A percentile compares a stretch with the other conserved stretches of the same genome.
These are phyloP conservation scores for Dactylellina parvicollis DNA, from an alignment of 2,329 filamentous ascomycete genomes.

Conservation along the genomic window DNA sequence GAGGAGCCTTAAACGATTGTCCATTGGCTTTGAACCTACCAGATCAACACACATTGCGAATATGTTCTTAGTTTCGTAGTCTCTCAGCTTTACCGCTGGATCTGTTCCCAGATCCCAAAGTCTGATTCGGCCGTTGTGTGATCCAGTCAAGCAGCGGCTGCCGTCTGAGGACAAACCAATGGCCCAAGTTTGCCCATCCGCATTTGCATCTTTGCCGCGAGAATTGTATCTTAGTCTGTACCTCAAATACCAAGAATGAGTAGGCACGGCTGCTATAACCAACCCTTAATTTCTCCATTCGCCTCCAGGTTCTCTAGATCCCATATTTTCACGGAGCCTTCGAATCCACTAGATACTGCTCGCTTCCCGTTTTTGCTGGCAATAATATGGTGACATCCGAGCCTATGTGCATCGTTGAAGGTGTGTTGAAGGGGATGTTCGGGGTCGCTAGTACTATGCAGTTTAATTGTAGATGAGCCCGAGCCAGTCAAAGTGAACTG, in stretches of 20 bases:
- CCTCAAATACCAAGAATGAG: not conserved
- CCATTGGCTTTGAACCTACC: slow-evolving; percentile 61
- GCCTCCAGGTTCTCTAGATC: slow-evolving; percentile 67
- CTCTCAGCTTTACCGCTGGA: slow-evolving; percentile 72
- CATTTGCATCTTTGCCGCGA: slow-evolving; percentile 18
- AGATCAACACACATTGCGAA: slow-evolving; percentile 91
- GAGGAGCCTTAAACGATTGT: slow-evolving; percentile 12
- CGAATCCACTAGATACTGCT: slow-evolving; percentile 87
- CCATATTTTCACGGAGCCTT: slow-evolving; percentile 89
- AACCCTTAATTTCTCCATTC: slow-evolving; percentile 69
- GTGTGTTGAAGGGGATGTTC: slow-evolving; percentile 82
- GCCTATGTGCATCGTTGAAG: slow-evolving; percentile 79
- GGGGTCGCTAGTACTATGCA: slow-evolving; percentile 77
- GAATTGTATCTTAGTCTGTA: not conserved
- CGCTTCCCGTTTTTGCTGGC: slow-evolving; percentile 73
- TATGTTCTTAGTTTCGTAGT: slow-evolving; percentile 91
- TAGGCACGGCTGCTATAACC: slow-evolving; percentile 26
- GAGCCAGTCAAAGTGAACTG: slow-evolving; percentile 82
- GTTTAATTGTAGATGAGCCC: slow-evolving; percentile 80
- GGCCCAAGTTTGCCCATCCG: slow-evolving; percentile 77
- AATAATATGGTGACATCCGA: slow-evolving; percentile 90
- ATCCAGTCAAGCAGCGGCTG: slow-evolving; percentile 83
- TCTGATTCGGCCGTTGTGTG: slow-evolving; percentile 85
- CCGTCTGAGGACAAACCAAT: slow-evolving; percentile 86
- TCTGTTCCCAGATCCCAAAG: slow-evolving; percentile 78